Percentiles rank a stretch among this genome's conserved stretches.
These are phyloP conservation scores for Aspergillus incahuasiensis DNA, from an alignment of 495 filamentous ascomycete species.

Conservation along the genomic window DNA sequence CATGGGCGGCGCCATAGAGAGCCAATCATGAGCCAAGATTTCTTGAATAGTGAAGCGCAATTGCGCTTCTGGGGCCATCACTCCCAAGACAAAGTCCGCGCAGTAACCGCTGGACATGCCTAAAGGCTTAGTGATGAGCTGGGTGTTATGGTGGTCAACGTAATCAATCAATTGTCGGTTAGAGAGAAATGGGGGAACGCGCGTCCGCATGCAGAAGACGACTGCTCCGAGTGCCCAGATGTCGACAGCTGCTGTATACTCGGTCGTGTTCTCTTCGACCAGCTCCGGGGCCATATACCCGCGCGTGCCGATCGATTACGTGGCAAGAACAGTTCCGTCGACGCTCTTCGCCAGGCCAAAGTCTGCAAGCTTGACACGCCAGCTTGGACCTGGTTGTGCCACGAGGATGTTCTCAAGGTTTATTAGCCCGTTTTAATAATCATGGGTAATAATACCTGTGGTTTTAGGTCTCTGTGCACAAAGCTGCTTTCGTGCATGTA, in stretches of 20 bases:
- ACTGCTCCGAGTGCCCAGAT: background rate
- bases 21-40: background rate
- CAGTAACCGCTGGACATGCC: background rate
- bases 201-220: background rate
- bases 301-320: background rate
- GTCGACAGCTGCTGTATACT: background rate
- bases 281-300: constrained; percentile 3
- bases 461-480: background rate
- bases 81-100: background rate
- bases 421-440: background rate
- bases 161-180: background rate
- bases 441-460: background rate
- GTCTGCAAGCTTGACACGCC: constrained; percentile 4
- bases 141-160: background rate
- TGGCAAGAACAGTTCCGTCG: background rate
- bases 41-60: background rate
- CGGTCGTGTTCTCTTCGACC: background rate
- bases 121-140: background rate
- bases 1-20: background rate
- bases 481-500: background rate
- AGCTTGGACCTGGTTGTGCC: background rate
- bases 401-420: background rate
- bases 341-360: background rate
- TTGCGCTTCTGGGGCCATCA: background rate
- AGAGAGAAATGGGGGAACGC: background rate